Evolutionary conservation across 1,139 yeast species (phyloP), one percentile per base, ranked within the genome.

Genomic region (Torulaspora pretoriensis): DNA sequence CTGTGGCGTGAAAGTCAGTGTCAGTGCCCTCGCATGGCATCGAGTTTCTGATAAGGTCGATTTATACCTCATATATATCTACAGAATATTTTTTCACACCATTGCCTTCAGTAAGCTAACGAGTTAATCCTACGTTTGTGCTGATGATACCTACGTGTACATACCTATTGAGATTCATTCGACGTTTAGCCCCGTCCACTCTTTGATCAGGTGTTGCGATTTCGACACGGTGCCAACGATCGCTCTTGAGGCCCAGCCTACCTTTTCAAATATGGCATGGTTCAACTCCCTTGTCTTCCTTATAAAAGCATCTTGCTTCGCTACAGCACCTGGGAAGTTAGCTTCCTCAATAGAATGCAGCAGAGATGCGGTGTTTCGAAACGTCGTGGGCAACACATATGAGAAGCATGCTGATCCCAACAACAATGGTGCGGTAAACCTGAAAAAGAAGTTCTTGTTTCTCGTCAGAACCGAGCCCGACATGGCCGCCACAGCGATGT

Each of bases 391-490:
- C 56, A 90, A 73, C 54, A 84, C 82, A 65, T 80, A 77, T 48
- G 73, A 77, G 68, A 89, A 87, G 1, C 95, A 82, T 9, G 74
- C 75, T 14, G 78, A 55, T 12, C 95, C 96, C 41, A 85, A 73
- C 0, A 74, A 67, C 3, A 83, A 48, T 2, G 97, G 97, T 9
- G 80, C 72, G 0, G 78, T 52, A 3, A 75, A 68, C 57, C 83
- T 80, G 12, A 86, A 64, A 3, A 83, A 43, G 10, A 83, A 78
- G 50, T 87, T 75, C 57, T 81, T 81, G 35, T 52, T 60, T 60
- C 96, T 87, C 2, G 95, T 80, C 41, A 85, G 63, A 40, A 92
- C 81, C 24, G 87, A 78, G 42, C 97, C 97, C 3, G 94, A 71
- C 56, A 90, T 74, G 2, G 81, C 74, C n/a, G 90, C 92, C 34